Percentiles rank a stretch among this genome's conserved stretches.
phyloP scores from a whole-genome alignment of 2,329 filamentous ascomycete genomes.

The Escovopsis sp. region DNA sequence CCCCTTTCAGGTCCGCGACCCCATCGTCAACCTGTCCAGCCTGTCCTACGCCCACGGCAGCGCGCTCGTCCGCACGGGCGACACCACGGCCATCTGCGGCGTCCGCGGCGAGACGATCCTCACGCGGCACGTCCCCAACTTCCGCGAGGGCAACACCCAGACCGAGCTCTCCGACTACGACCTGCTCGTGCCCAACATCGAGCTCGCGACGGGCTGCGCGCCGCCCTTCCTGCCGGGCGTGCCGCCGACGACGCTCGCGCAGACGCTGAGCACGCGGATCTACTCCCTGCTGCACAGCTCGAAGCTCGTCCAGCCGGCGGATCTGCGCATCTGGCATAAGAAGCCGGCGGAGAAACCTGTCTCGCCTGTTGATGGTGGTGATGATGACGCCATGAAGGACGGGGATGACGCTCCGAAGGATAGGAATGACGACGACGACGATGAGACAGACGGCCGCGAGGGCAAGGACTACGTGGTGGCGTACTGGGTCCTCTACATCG shows the following conservation, averaged over 20 bases:
- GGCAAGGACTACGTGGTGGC: conserved; percentile 47
- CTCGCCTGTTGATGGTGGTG: no score
- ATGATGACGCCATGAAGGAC: no score
- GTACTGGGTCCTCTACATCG: conserved; percentile 92
- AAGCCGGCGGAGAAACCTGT: conserved; percentile 31
- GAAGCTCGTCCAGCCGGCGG: conserved; percentile 46
- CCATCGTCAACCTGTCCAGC: conserved; percentile 68
- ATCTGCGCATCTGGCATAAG: conserved; percentile 59
- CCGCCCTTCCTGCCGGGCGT: conserved; percentile 74
- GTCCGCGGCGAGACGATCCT: conserved; percentile 74
- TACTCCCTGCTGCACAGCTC: conserved; percentile 61
- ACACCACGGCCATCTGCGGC: conserved; percentile 90
- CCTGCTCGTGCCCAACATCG: conserved; percentile 83
- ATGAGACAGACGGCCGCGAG: conserved; percentile 17
- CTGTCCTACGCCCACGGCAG: conserved; percentile 83
- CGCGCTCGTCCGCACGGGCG: conserved; percentile 72
- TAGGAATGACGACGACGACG: conserved; percentile 13
- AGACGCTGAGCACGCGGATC: conserved; percentile 70
- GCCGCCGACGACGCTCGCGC: conserved; percentile 64
- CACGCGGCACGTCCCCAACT: conserved; percentile 57
- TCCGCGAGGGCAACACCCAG: conserved; percentile 28
- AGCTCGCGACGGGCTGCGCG: conserved; percentile 78
- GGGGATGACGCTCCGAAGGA: no score
- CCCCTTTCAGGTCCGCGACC: conserved; percentile 51
- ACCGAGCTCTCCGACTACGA: conserved; percentile 45